Conservation (phyloP, 805 yeast genomes). For the Wickerhamomyces pijperi region DNA sequence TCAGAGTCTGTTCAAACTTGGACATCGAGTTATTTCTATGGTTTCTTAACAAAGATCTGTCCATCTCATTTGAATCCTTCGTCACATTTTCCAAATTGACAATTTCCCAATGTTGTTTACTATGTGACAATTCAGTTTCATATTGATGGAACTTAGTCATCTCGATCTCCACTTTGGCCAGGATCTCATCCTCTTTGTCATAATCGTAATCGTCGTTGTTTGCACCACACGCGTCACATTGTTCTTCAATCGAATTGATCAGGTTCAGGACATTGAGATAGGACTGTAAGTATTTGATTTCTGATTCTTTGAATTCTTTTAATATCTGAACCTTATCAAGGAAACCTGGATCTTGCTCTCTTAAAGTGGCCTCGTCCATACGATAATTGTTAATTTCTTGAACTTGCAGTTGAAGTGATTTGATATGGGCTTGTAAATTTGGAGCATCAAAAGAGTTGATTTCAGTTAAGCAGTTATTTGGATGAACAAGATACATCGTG, state of each 20-base stretch:
- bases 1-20: neutral
- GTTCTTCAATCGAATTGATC: slow-evolving; percentile 10
- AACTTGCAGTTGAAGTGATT: slow-evolving; percentile 6
- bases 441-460: slow-evolving; percentile 16
- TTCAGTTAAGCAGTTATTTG: slow-evolving; percentile 14
- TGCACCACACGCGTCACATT: slow-evolving; percentile 4
- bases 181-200: slow-evolving; percentile 16
- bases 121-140: slow-evolving; percentile 7
- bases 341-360: neutral
- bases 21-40: neutral
- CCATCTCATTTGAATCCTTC: neutral
- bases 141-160: slow-evolving; percentile 13
- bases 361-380: neutral
- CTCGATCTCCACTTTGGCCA: slow-evolving; percentile 12
- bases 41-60: neutral
- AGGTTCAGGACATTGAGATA: slow-evolving; percentile 11
- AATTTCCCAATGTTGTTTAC: neutral
- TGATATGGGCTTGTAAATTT: slow-evolving; percentile 5
- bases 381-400: slow-evolving; percentile 1
- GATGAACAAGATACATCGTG: slow-evolving; percentile 12
- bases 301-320: slow-evolving; percentile 6
- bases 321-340: slow-evolving; percentile 1
- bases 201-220: slow-evolving; percentile 10
- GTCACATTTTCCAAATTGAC: neutral
- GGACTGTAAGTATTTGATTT: slow-evolving; percentile 11